Base-by-base conservation (phyloP, 257 asterid genomes). In the Gardenia jasminoides region DNA sequence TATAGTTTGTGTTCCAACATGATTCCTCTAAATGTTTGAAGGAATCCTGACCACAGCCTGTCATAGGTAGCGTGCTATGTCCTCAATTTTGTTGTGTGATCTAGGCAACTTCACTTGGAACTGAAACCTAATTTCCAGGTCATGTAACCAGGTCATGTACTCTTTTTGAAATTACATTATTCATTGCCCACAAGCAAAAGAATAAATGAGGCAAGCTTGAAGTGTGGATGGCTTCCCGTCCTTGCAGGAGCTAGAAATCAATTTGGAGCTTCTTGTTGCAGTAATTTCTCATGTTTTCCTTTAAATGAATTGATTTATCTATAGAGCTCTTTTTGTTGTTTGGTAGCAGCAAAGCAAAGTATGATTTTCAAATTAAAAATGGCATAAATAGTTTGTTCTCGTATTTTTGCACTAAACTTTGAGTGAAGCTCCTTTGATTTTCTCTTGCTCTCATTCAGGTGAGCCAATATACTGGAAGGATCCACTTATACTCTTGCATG, bases 401-500 rank as follows among this genome's bases (percentile, higher is more conserved):
- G 15, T 62, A 30, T 19, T 64, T 67, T 36, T 69, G 8, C 22
- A 31, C 31, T 20, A 43, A 31, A 15, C 24, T 74, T 74, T 74
- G 68, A 28, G 17, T 36, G n/a, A 10, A 22, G 52, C 56, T 41
- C 26, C 64, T 62, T 70, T 61, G n/a, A 43, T 31, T 73, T 46
- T 72, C 54, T 80, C 9, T 39, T 28, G 28, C 11, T 16, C 59
- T 48, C 43, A 30, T 88, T 73, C 87, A 95, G 99, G 94, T 95
- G 79, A 95, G 99, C 88, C 89, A 82, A 77, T 88, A 95, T 78
- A 95, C 99, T n/a, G 97, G 97, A 84, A 88, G 99, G 88, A 85
- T 95, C 82, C 98, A 95, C 86, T 78, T 95, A 84, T 95, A 93
- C 87, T 84, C 93, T 47, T 93, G 99, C 86, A 80, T 84, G 79